phyloP scores from a whole-genome alignment of 2,329 filamentous ascomycete genomes.

The Malbranchea zuffiana region DNA sequence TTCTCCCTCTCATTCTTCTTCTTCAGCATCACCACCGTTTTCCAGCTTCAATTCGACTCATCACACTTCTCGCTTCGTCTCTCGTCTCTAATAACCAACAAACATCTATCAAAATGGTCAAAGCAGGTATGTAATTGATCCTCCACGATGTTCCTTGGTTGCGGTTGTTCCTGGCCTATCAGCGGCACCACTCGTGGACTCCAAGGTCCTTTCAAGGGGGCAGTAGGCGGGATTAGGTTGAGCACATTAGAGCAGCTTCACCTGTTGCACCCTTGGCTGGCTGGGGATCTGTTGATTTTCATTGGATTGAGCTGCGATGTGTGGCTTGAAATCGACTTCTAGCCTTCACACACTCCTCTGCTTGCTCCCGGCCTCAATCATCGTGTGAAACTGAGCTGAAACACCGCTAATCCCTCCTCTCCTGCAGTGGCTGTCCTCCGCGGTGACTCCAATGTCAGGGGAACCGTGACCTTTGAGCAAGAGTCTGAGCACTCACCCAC shows the following conservation, averaged over 20 bases:
- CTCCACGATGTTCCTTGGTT: slow-evolving; percentile 18
- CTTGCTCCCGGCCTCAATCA: too few species aligned
- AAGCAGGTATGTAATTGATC: slow-evolving; percentile 63
- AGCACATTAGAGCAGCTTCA: slow-evolving; percentile 6
- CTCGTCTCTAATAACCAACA: slow-evolving; percentile 24
- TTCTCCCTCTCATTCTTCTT: background rate
- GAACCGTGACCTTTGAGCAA: slow-evolving; percentile 94
- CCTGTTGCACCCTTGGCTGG: too few species aligned
- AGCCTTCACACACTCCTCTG: background rate
- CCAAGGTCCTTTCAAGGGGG: slow-evolving; percentile 9
- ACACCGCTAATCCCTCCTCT: background rate
- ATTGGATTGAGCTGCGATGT: too few species aligned
- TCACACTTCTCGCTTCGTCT: too few species aligned
- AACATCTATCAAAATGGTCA: slow-evolving; percentile 80
- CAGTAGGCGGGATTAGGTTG: background rate
- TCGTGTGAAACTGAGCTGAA: background rate
- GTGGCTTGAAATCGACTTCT: background rate
- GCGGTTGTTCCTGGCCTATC: slow-evolving; percentile 6
- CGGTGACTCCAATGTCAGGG: slow-evolving; percentile 91
- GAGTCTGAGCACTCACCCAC: slow-evolving; percentile 68
- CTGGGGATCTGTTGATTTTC: too few species aligned
- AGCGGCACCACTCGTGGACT: slow-evolving; percentile 1
- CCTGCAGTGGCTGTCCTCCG: slow-evolving; percentile 80
- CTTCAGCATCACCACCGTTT: background rate
- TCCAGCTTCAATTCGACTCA: background rate